Conservation (phyloP, 805 yeast genomes). For the Pichia pseudocactophila region DNA sequence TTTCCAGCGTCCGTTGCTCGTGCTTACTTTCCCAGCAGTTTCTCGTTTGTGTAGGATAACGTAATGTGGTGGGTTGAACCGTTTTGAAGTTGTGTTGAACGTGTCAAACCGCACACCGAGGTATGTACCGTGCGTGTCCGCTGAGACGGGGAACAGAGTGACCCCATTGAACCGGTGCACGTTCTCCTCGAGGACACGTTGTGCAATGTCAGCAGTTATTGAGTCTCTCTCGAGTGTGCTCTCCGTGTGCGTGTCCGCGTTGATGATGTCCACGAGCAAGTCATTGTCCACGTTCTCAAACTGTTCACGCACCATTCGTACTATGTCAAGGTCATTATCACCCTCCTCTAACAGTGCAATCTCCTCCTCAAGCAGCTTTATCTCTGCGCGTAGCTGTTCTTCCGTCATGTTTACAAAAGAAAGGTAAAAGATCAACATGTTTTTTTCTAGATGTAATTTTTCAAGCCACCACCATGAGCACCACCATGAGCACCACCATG, state of each 20-base stretch:
- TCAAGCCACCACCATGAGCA: too few species aligned
- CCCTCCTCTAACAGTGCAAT: conserved; percentile 9
- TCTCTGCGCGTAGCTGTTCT: background rate
- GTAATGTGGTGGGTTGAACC: conserved; percentile 38
- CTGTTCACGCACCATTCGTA: conserved; percentile 20
- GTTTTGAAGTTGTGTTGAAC: conserved; percentile 21
- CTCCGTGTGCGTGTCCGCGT: too few species aligned
- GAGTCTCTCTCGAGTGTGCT: too few species aligned
- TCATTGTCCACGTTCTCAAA: conserved; percentile 16
- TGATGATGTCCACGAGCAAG: conserved; percentile 1
- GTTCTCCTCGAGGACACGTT: conserved; percentile 38
- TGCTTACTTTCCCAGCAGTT: too few species aligned
- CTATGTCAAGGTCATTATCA: conserved; percentile 25
- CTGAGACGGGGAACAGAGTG: conserved; percentile 41
- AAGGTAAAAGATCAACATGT: too few species aligned
- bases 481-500: too few species aligned
- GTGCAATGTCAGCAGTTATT: too few species aligned
- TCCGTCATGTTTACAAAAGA: too few species aligned
- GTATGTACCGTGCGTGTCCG: conserved; percentile 22
- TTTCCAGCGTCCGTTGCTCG: too few species aligned
- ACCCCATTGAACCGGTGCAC: conserved; percentile 40
- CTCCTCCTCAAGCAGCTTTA: background rate
- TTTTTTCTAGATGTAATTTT: too few species aligned
- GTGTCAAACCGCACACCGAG: conserved; percentile 46
- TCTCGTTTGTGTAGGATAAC: conserved; percentile 37